Evolutionary conservation across 257 asterid genomes (phyloP), one percentile per base, ranked within the genome.

Genomic region (Solanum sparsipilum): DNA sequence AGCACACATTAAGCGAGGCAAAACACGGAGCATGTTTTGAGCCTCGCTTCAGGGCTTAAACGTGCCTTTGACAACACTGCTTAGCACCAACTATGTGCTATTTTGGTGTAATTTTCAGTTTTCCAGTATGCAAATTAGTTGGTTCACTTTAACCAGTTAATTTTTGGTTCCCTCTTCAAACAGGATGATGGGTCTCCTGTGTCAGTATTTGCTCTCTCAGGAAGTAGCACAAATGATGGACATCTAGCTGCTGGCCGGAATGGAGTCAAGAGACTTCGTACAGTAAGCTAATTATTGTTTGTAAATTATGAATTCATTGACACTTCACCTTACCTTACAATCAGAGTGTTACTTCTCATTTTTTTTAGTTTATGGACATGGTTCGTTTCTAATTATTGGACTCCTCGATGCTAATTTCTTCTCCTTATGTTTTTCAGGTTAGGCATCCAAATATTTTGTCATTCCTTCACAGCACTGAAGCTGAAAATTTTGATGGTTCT

Each of bases 111-210:
- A 41, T 78, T 7, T 25, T 78, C 36, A 41, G 84, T 25, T 78
- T 78, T 78, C 84, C 15, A 25, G 65, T 78, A 25, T 25, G 84
- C 84, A 15, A 27, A 25, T 78, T 41, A 41, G 25, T 78, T 39
- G 63, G n/a, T 41, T 78, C n/a, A 78, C 9, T 4, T n/a, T 16
- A 78, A 13, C 25, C 60, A 41, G 27, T 25, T 78, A 35, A 25
- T 78, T 76, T 78, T 78, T 44, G 38, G 9, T 34, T 82, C 36
- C 84, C 31, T 84, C 85, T 74, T 90, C 82, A 67, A 56, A 89
- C 93, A 96, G 99, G 99, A 96, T 63, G 99, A 97, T 75, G 99
- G 99, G 87, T 89, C 98, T 87, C 96, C 98, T 88, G 99, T 97
- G 88, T 97, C 99, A 70, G 91, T 97, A 88, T 97, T 97, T 91